phyloP scores from a whole-genome alignment of 306 rosid genomes.

The Malus sieversii region DNA sequence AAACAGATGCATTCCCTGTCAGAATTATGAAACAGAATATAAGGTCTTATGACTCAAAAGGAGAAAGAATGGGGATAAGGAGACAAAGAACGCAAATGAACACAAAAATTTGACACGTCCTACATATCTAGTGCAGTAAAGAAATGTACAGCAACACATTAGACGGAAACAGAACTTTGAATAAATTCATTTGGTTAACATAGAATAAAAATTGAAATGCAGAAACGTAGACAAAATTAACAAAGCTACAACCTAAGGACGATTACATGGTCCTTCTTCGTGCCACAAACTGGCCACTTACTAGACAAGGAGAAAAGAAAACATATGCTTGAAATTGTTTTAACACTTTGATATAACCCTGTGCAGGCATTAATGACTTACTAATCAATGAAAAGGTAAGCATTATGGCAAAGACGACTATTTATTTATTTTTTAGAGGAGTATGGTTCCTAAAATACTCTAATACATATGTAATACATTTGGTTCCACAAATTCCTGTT shows the following conservation, averaged over 20 bases:
- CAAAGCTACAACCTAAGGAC: background rate
- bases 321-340: background rate
- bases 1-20: slow-evolving; percentile 3
- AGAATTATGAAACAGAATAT: background rate
- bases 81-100: background rate
- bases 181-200: background rate
- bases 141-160: background rate
- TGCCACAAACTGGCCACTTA: background rate
- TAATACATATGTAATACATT: too few species aligned
- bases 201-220: background rate
- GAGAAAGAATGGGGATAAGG: background rate
- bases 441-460: background rate
- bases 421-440: background rate
- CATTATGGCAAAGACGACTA: background rate
- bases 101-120: background rate
- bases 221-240: background rate
- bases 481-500: too few species aligned
- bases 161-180: background rate
- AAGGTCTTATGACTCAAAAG: background rate
- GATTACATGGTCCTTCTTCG: background rate
- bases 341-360: background rate
- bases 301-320: background rate
- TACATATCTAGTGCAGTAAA: background rate
- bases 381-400: too few species aligned
- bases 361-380: background rate